Conservation (phyloP, 176 grass and related monocot genomes). For the Secale cereale region DNA sequence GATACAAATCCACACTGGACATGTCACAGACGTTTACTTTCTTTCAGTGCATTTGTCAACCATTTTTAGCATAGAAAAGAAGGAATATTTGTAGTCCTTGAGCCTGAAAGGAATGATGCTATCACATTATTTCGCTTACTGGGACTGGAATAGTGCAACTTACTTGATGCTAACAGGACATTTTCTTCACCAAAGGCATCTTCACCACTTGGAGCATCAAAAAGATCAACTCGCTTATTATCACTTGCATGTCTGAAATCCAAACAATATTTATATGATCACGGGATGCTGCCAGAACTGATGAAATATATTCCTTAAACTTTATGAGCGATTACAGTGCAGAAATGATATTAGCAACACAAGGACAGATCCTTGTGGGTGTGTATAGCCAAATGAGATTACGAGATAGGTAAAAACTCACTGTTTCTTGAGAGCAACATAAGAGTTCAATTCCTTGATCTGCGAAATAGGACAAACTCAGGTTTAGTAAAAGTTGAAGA, state of each 20-base stretch:
- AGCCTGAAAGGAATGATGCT: constrained; percentile 1
- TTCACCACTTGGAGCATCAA: constrained; percentile 69
- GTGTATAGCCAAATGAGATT: neutral
- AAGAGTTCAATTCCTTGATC: constrained; percentile 99
- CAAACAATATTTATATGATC: neutral
- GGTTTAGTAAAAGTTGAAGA: constrained; percentile 9
- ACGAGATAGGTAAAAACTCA: constrained; percentile 50
- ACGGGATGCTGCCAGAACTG: neutral
- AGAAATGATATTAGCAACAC: neutral
- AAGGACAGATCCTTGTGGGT: neutral
- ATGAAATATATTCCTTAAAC: neutral
- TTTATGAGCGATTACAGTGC: neutral
- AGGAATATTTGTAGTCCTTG: neutral
- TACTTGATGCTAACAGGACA: constrained; percentile 74
- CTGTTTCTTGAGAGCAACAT: constrained; percentile 98
- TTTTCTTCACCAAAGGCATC: constrained; percentile 91
- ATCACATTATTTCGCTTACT: neutral
- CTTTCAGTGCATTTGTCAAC: constrained; percentile 9
- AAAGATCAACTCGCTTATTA: constrained; percentile 85
- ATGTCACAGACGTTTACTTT: neutral
- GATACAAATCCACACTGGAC: neutral
- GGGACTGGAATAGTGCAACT: constrained; percentile 20
- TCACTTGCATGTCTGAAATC: constrained; percentile 72
- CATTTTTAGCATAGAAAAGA: neutral
- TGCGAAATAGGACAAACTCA: constrained; percentile 42